These are phyloP conservation scores for Paragyromitra xinjiangensis DNA, from an alignment of 495 filamentous ascomycete species.

Conservation along the genomic window DNA sequence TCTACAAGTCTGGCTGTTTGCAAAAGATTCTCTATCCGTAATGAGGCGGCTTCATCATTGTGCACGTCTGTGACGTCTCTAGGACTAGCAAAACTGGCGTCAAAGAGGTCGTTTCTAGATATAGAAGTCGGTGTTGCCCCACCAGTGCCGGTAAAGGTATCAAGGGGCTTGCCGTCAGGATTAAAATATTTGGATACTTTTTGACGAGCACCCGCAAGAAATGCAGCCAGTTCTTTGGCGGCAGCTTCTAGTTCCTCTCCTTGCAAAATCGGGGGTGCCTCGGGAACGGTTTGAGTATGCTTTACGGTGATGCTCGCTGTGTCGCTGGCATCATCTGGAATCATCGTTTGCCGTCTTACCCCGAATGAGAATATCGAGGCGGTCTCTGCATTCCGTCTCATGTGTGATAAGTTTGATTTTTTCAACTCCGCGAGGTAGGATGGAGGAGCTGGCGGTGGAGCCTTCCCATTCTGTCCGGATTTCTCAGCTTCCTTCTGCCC, in stretches of 20 bases:
- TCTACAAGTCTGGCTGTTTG: slow-evolving; percentile 84
- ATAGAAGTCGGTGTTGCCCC: slow-evolving; percentile 35
- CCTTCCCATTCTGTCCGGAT: slow-evolving; percentile 19
- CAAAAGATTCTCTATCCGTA: slow-evolving; percentile 74
- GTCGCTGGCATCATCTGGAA: slow-evolving; percentile 48
- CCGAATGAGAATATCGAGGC: slow-evolving; percentile 57
- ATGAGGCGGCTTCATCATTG: slow-evolving; percentile 63
- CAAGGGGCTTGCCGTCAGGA: slow-evolving; percentile 66
- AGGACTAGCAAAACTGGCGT: slow-evolving; percentile 62
- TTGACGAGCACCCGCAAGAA: slow-evolving; percentile 82
- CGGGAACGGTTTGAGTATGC: slow-evolving; percentile 47
- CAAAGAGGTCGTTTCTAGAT: slow-evolving; percentile 61
- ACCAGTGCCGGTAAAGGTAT: slow-evolving; percentile 28
- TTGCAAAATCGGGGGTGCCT: slow-evolving; percentile 60
- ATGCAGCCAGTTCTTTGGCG: slow-evolving; percentile 80
- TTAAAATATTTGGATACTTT: slow-evolving; percentile 84
- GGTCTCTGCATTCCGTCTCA: slow-evolving; percentile 51
- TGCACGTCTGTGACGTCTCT: slow-evolving; percentile 43
- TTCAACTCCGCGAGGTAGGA: slow-evolving; percentile 44
- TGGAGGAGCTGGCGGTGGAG: slow-evolving; percentile 6
- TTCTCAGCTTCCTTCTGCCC: slow-evolving; percentile 40
- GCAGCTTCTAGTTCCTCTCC: slow-evolving; percentile 83
- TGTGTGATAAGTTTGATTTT: slow-evolving; percentile 50
- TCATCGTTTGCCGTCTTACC: slow-evolving; percentile 31
- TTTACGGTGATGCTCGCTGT: slow-evolving; percentile 51